phyloP scores from a whole-genome alignment of 2,329 filamentous ascomycete species.

The Arthroderma sp. region DNA sequence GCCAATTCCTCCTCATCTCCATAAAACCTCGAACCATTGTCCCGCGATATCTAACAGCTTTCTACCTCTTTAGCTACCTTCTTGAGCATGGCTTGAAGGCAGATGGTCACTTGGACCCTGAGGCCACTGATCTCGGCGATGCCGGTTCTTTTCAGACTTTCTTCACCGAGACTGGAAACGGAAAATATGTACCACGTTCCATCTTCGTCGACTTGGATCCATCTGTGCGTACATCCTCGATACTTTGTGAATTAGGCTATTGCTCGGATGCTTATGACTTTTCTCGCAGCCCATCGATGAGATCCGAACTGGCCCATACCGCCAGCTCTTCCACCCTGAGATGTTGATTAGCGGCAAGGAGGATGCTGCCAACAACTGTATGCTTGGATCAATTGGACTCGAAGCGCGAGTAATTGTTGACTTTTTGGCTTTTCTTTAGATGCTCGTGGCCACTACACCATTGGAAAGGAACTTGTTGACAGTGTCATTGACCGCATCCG shows the following conservation, averaged over 20 bases:
- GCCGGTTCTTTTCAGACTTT: conserved; percentile 51
- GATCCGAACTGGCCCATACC: conserved; percentile 50
- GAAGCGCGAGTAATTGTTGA: not conserved
- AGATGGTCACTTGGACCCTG: conserved; percentile 46
- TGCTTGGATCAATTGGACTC: conserved; percentile 9
- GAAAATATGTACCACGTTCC: conserved; percentile 56
- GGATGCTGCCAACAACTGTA: conserved; percentile 56
- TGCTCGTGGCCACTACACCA: conserved; percentile 55
- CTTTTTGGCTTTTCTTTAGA: conserved; percentile 26
- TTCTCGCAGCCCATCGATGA: conserved; percentile 47
- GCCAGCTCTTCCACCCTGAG: conserved; percentile 53
- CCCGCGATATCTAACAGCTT: conserved; percentile 1
- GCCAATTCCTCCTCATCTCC: conserved; percentile 5
- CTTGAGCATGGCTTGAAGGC: conserved; percentile 52
- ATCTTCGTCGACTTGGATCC: conserved; percentile 57
- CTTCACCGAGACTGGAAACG: conserved; percentile 50
- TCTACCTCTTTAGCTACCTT: conserved; percentile 39
- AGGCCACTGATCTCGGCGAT: conserved; percentile 39
- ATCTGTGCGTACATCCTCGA: conserved; percentile 32
- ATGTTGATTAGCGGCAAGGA: conserved; percentile 55
- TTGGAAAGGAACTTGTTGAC: conserved; percentile 55
- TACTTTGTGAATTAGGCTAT: not conserved
- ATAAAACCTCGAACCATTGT: not conserved
- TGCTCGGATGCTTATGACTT: conserved; percentile 7
- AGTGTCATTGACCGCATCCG: conserved; percentile 51